These are phyloP conservation scores for Podila epigama DNA, from an alignment of 192 early-diverging fungal genomes.

Conservation along the genomic window DNA sequence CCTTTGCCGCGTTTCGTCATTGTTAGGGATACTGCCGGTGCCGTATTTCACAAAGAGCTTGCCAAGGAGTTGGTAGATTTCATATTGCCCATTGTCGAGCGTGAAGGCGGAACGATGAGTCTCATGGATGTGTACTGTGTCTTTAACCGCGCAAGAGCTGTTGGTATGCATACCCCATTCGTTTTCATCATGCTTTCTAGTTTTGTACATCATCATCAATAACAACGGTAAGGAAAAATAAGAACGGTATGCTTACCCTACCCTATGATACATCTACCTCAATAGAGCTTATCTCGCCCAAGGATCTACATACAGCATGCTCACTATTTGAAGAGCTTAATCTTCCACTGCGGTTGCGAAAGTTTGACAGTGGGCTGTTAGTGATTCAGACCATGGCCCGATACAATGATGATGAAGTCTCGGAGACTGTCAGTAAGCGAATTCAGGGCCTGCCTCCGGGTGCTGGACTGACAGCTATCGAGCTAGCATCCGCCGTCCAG, in stretches of 20 bases:
- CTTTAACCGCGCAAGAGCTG: slow-evolving; percentile 93
- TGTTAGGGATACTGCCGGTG: slow-evolving; percentile 88
- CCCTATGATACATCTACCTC: background rate
- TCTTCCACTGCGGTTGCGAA: slow-evolving; percentile 77
- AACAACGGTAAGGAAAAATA: no score
- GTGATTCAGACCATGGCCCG: slow-evolving; percentile 69
- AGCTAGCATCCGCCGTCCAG: slow-evolving; percentile 69
- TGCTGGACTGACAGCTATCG: slow-evolving; percentile 71
- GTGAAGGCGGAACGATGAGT: slow-evolving; percentile 77
- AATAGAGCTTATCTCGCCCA: slow-evolving; percentile 88
- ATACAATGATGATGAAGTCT: slow-evolving; percentile 71
- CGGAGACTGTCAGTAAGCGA: slow-evolving; percentile 57
- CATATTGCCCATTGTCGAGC: slow-evolving; percentile 69
- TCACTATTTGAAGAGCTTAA: slow-evolving; percentile 68
- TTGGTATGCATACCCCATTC: slow-evolving; percentile 54
- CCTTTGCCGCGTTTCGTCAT: background rate
- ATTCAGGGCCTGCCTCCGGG: slow-evolving; percentile 26
- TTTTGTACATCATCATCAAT: background rate
- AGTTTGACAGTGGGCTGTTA: slow-evolving; percentile 83
- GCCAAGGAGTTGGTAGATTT: slow-evolving; percentile 88
- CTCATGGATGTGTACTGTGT: slow-evolving; percentile 93
- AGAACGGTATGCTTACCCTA: no score
- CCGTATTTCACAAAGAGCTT: slow-evolving; percentile 86
- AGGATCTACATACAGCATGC: slow-evolving; percentile 88
- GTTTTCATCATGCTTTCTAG: background rate